Evolutionary conservation across 2,329 filamentous ascomycete genomes (phyloP).

Genomic region (Sporothrix mexicana): DNA sequence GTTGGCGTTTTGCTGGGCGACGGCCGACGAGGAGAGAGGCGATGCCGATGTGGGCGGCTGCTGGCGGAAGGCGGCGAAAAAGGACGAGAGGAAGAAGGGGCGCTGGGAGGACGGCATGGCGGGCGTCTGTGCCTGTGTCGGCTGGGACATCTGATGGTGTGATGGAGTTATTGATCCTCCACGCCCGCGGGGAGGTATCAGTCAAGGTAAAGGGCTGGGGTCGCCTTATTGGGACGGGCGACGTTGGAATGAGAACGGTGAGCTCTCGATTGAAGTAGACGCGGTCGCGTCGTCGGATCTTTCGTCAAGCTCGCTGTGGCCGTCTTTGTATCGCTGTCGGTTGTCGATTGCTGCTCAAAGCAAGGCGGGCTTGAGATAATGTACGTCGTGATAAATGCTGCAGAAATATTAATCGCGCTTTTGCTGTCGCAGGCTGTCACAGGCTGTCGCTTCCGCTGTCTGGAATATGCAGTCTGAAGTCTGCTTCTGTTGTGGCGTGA

Average conservation of each 20-base stretch:
- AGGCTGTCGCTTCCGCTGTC: too few species aligned
- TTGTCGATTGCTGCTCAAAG: too few species aligned
- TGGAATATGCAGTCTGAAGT: background rate
- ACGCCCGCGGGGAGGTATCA: conserved; percentile 13
- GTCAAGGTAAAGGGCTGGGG: background rate
- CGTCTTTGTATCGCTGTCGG: too few species aligned
- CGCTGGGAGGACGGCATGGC: conserved; percentile 58
- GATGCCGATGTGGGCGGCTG: conserved; percentile 47
- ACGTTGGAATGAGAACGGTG: too few species aligned
- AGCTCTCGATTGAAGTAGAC: background rate
- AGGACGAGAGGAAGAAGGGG: conserved; percentile 62
- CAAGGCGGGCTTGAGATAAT: too few species aligned
- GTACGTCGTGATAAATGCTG: too few species aligned
- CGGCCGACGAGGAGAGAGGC: conserved; percentile 35
- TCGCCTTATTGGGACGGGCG: too few species aligned
- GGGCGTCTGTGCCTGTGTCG: background rate
- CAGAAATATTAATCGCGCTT: too few species aligned
- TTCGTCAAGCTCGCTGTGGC: too few species aligned
- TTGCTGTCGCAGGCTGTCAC: too few species aligned
- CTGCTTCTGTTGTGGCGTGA: background rate
- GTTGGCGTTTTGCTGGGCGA: conserved; percentile 47
- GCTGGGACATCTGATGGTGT: background rate
- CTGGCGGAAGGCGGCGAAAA: conserved; percentile 62
- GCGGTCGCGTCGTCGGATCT: too few species aligned
- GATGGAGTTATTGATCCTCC: background rate